Conservation (phyloP, 305 asterid genomes). For the Fraxinus floribunda region DNA sequence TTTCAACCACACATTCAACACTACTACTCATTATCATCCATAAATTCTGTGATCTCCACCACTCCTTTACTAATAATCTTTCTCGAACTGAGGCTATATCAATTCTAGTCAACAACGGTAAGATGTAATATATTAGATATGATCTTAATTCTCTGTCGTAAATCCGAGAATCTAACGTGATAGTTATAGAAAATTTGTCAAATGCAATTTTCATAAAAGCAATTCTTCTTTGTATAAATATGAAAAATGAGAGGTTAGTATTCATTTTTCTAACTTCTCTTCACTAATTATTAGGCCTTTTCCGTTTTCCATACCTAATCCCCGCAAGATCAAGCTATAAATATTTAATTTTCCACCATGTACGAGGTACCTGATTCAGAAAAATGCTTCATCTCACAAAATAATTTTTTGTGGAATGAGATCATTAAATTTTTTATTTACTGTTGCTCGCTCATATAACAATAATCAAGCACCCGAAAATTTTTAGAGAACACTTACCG, state of each 20-base stretch:
- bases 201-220: neutral
- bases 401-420: neutral
- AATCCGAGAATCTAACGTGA: neutral
- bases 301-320: neutral
- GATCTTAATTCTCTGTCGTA: neutral
- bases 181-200: neutral
- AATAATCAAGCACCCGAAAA: neutral
- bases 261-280: conserved; percentile 15
- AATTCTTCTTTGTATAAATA: neutral
- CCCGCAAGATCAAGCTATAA: neutral
- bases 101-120: neutral
- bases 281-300: neutral
- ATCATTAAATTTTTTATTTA: neutral
- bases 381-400: neutral
- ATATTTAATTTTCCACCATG: neutral
- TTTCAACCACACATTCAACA: neutral
- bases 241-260: conserved; percentile 23
- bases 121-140: neutral
- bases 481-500: neutral
- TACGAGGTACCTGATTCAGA: neutral
- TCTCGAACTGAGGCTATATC: neutral
- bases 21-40: neutral
- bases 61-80: neutral
- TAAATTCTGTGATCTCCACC: neutral
- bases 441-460: neutral